Base-by-base conservation (phyloP, 768 basidiomycete genomes). In the Lentinula raphanica region DNA sequence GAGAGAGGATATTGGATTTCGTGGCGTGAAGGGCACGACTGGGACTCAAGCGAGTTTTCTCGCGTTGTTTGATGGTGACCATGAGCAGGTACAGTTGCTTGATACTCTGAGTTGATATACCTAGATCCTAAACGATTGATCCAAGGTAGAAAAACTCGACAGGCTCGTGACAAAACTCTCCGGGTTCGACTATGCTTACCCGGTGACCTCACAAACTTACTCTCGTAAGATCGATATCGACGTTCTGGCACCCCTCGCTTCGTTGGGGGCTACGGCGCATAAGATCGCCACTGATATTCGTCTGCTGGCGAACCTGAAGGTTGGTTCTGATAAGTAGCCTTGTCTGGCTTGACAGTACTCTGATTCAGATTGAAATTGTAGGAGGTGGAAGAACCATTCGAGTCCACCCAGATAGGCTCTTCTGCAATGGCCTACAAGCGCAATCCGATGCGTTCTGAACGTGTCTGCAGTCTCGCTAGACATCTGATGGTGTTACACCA, bases 361-460 rank as follows among this genome's bases (percentile, higher is more conserved):
- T n/a, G 35, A 29, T 19, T 27, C 49, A 21, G 19, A 13, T 19
- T 29, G 6, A 28, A 38, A 15, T 27, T 35, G 8, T 51, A 91
- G 87, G 97, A 98, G 85, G 81, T 99, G 45, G 97, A 99, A 74
- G 97, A 99, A 69, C 97, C 97, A 0, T 98, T 98, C 72, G 96
- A 99, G 72, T 91, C 94, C 54, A 96, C 96, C 19, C 97, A 99
- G 75, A 99, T 98, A 63, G 97, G 97, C 6, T 91, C 90, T 9
- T 93, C 90, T 0, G 94, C 94, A 1, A 98, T 98, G 96, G 96
- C 96, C 8, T 98, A 98, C 84, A 98, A 98, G 76, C 85, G 96
- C 56, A 98, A 99, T 73, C 97, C 97, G 6, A 99, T 99, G 97
- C 92, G 97, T 58, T 95, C 86, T 58, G 97, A 99, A 74, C 89